Conservation (phyloP, 345 rosid species). For the Pugionium cornutum region DNA sequence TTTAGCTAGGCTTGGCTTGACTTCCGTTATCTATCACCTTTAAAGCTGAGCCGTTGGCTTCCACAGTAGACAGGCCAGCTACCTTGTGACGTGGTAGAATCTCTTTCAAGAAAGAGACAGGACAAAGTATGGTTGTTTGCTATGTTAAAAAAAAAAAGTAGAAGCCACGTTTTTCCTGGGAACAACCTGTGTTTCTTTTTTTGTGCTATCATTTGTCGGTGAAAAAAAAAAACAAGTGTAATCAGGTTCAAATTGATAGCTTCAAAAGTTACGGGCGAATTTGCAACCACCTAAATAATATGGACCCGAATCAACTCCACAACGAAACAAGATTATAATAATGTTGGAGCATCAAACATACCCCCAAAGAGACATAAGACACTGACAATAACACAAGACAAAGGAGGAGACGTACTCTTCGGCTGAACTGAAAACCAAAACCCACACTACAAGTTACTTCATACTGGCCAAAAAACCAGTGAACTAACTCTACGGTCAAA, state of each 20-base stretch:
- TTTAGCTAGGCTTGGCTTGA: background rate
- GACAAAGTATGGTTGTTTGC: slow-evolving; percentile 21
- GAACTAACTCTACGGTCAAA: too few relatives aligned
- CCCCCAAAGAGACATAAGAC: slow-evolving; percentile 6
- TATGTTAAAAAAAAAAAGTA: background rate
- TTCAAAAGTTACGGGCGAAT: background rate
- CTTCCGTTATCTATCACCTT: background rate
- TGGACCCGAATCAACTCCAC: slow-evolving; percentile 26
- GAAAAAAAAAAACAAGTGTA: background rate
- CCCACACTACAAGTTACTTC: too few relatives aligned
- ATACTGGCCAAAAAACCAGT: too few relatives aligned
- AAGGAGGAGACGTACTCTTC: too few relatives aligned
- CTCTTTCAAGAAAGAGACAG: slow-evolving; percentile 19
- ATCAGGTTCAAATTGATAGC: background rate
- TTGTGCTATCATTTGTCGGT: slow-evolving; percentile 31
- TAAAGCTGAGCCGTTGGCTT: slow-evolving; percentile 18
- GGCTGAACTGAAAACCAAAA: too few relatives aligned
- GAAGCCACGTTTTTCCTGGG: slow-evolving; percentile 32
- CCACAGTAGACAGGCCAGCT: slow-evolving; percentile 15
- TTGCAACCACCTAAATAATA: slow-evolving; percentile 4
- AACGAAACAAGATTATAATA: slow-evolving; percentile 1
- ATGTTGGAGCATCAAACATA: slow-evolving; percentile 3
- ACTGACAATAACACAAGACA: background rate
- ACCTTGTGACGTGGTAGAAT: slow-evolving; percentile 16
- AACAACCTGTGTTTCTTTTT: slow-evolving; percentile 35